These are phyloP conservation scores for Candida hungchunana DNA, from an alignment of 805 yeast genomes.

Conservation along the genomic window DNA sequence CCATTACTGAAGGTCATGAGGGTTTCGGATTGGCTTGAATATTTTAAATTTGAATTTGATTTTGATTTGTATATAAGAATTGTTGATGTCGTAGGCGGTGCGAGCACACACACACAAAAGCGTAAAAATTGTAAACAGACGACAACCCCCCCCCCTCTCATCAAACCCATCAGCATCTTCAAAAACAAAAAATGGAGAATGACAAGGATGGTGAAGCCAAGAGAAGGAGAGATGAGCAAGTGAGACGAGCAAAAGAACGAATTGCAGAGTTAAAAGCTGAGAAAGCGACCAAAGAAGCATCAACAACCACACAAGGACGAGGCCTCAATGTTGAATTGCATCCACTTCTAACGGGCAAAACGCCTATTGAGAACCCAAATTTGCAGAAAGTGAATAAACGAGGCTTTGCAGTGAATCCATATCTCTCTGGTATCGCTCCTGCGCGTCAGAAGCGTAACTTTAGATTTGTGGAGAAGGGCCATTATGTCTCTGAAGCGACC, in stretches of 20 bases:
- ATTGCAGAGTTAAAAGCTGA: slow-evolving; percentile 10
- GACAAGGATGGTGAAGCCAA: background rate
- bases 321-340: slow-evolving; percentile 28
- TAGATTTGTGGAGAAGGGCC: slow-evolving; percentile 59
- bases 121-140: too few species aligned
- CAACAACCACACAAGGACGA: slow-evolving; percentile 6
- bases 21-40: slow-evolving; percentile 83
- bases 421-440: slow-evolving; percentile 18
- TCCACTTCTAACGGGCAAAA: slow-evolving; percentile 26
- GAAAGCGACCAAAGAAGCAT: slow-evolving; percentile 1
- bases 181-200: too few species aligned
- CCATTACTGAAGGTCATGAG: slow-evolving; percentile 92
- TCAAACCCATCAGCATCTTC: too few species aligned
- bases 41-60: background rate
- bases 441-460: slow-evolving; percentile 36
- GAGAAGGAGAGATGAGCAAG: slow-evolving; percentile 4
- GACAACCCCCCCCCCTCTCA: too few species aligned
- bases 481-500: slow-evolving; percentile 41
- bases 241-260: slow-evolving; percentile 10
- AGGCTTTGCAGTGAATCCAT: slow-evolving; percentile 33
- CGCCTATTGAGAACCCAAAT: slow-evolving; percentile 23
- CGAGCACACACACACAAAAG: too few species aligned
- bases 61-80: background rate
- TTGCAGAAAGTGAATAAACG: slow-evolving; percentile 19
- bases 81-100: slow-evolving; percentile 1